These are phyloP conservation scores for Colletotrichum gloeosporioides DNA, from an alignment of 2,329 filamentous ascomycete genomes.

Conservation along the genomic window DNA sequence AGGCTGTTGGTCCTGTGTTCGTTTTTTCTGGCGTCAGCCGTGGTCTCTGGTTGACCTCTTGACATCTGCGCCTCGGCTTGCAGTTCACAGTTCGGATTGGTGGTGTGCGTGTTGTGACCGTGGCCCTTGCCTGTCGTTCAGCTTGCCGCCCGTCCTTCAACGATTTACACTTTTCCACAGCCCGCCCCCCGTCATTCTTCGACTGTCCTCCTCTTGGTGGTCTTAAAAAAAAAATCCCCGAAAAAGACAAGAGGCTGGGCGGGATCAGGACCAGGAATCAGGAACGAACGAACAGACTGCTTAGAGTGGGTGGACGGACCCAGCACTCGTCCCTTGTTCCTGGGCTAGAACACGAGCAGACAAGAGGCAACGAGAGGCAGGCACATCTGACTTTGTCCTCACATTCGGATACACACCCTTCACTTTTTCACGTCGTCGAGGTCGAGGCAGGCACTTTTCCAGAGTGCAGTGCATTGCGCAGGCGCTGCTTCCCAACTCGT, in stretches of 20 bases:
- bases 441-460: background rate
- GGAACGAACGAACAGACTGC: background rate
- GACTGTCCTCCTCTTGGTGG: background rate
- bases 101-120: background rate
- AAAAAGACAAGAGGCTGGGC: background rate
- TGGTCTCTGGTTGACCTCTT: background rate
- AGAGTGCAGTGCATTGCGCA: background rate
- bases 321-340: background rate
- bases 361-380: background rate
- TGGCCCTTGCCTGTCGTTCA: background rate
- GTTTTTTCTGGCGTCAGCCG: background rate
- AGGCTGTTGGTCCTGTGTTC: background rate
- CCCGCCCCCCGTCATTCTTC: background rate
- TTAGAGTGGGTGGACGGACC: background rate
- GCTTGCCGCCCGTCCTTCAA: background rate
- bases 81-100: background rate
- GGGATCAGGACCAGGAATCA: background rate
- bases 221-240: background rate
- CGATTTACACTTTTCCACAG: background rate
- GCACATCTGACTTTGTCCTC: background rate
- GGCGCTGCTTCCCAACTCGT: background rate
- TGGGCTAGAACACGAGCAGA: background rate
- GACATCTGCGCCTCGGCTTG: conserved; percentile 1
- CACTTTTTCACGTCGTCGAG: background rate
- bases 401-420: background rate